Percentiles rank a stretch among this genome's conserved stretches.
These are phyloP conservation scores for Pyrus communis DNA, from an alignment of 306 rosid genomes.

Conservation along the genomic window DNA sequence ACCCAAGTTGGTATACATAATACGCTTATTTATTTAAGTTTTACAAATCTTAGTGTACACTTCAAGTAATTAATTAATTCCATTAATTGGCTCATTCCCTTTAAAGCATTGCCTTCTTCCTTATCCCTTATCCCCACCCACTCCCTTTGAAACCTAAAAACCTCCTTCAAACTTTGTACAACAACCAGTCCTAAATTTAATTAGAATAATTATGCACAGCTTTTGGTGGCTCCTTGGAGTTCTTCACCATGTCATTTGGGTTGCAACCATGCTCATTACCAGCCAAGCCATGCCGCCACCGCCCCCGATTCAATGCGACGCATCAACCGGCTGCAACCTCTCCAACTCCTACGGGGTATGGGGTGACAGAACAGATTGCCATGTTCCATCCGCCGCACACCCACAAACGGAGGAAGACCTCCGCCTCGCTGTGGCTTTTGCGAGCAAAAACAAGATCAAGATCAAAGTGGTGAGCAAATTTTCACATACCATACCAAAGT, in stretches of 20 bases:
- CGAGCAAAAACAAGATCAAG: constrained; percentile 40
- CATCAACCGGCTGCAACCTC: constrained; percentile 41
- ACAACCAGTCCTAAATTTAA: background rate
- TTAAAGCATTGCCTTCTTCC: constrained; percentile 9
- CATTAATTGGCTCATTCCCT: background rate
- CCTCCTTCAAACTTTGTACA: background rate
- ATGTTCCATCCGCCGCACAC: constrained; percentile 29
- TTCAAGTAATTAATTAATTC: background rate
- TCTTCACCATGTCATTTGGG: constrained; percentile 11
- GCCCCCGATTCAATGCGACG: constrained; percentile 43
- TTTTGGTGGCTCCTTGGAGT: constrained; percentile 19
- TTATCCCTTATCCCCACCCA: background rate
- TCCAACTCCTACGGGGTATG: constrained; percentile 64
- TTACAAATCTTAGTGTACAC: constrained; percentile 3
- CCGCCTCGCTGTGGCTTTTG: constrained; percentile 41
- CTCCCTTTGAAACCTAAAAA: background rate
- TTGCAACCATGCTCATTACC: background rate
- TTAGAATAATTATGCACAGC: background rate
- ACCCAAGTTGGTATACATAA: background rate
- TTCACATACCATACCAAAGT: constrained; percentile 61
- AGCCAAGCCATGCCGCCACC: constrained; percentile 31
- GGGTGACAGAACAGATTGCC: constrained; percentile 51
- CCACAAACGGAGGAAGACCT: constrained; percentile 55
- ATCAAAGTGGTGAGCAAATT: constrained; percentile 49
- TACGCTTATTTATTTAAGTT: too few species aligned